A percentile compares a stretch with the other conserved stretches of the same genome.
These are phyloP conservation scores for Diaporthe vaccinii DNA, from an alignment of 2,329 filamentous ascomycete genomes.

Conservation along the genomic window DNA sequence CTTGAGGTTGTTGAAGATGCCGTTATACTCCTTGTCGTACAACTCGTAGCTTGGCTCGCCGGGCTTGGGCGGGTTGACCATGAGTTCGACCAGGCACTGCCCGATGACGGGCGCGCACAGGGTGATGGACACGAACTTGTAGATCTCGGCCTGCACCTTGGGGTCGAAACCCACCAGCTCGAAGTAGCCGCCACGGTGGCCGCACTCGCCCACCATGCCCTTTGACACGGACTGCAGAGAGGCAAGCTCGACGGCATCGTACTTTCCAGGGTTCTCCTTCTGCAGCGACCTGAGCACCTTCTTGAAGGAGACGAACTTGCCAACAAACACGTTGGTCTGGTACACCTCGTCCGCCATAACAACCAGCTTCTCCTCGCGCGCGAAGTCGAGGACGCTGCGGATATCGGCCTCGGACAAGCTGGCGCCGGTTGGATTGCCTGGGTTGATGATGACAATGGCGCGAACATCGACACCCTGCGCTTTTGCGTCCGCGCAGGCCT, in stretches of 20 bases:
- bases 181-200: constrained; percentile 97
- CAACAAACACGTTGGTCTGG: constrained; percentile 97
- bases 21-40: constrained; percentile 87
- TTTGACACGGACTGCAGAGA: constrained; percentile 96
- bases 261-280: constrained; percentile 78
- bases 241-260: constrained; percentile 88
- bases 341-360: constrained; percentile 98
- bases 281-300: constrained; percentile 86
- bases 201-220: constrained; percentile 99
- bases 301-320: constrained; percentile 97
- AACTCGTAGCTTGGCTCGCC: constrained; percentile 88
- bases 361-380: constrained; percentile 86
- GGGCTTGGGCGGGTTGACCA: constrained; percentile 92
- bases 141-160: constrained; percentile 91
- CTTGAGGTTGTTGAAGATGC: constrained; percentile 83
- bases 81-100: constrained; percentile 96
- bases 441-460: constrained; percentile 97
- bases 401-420: constrained; percentile 85
- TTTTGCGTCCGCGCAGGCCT: constrained; percentile 80
- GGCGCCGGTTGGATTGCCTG: constrained; percentile 95
- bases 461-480: constrained; percentile 86
- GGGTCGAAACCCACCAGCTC: constrained; percentile 92
- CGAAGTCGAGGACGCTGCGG: constrained; percentile 87
- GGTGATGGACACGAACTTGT: constrained; percentile 98
- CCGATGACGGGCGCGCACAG: constrained; percentile 95